Percentiles rank a stretch among this genome's conserved stretches.
These are phyloP conservation scores for Zygoascus hellenicus DNA, from an alignment of 1,139 yeast genomes.

Conservation along the genomic window DNA sequence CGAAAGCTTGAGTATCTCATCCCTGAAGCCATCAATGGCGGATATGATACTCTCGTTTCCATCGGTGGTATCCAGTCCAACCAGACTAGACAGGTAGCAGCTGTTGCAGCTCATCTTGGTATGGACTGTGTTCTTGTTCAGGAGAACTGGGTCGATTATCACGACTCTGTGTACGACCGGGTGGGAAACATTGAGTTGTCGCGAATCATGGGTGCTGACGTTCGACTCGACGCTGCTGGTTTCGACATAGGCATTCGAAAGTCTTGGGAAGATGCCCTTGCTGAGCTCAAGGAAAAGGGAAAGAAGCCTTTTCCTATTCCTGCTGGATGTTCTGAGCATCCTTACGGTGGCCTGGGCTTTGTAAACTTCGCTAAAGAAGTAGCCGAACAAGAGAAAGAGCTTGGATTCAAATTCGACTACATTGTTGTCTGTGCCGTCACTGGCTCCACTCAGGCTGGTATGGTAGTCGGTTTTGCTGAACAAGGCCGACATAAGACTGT, in stretches of 20 bases:
- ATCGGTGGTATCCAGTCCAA: slow-evolving; percentile 10
- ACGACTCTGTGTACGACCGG: slow-evolving; percentile 9
- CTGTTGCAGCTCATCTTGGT: slow-evolving; percentile 10
- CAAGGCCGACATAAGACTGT: slow-evolving; percentile 9
- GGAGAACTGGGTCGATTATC: slow-evolving; percentile 11
- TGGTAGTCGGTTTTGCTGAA: slow-evolving; percentile 8
- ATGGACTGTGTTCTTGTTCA: slow-evolving; percentile 10
- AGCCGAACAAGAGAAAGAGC: slow-evolving; percentile 12
- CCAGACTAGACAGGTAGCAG: slow-evolving; percentile 10
- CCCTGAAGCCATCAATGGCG: slow-evolving; percentile 10
- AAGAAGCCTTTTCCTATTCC: slow-evolving; percentile 12
- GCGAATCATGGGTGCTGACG: slow-evolving; percentile 10
- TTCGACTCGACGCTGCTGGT: slow-evolving; percentile 7
- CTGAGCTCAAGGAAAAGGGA: slow-evolving; percentile 8
- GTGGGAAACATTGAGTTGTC: slow-evolving; percentile 10
- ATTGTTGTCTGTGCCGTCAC: slow-evolving; percentile 12
- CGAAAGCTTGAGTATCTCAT: slow-evolving; percentile 9
- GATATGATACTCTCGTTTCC: slow-evolving; percentile 9
- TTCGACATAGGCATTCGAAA: slow-evolving; percentile 10
- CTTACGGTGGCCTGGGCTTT: slow-evolving; percentile 11
- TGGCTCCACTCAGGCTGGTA: slow-evolving; percentile 11
- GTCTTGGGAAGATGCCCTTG: slow-evolving; percentile 9
- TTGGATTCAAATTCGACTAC: slow-evolving; percentile 11
- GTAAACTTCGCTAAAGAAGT: slow-evolving; percentile 9
- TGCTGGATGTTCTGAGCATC: slow-evolving; percentile 12